These are phyloP conservation scores for Paramecium primaurelia DNA, from an alignment of 73 alveolate genomes.

Conservation along the genomic window DNA sequence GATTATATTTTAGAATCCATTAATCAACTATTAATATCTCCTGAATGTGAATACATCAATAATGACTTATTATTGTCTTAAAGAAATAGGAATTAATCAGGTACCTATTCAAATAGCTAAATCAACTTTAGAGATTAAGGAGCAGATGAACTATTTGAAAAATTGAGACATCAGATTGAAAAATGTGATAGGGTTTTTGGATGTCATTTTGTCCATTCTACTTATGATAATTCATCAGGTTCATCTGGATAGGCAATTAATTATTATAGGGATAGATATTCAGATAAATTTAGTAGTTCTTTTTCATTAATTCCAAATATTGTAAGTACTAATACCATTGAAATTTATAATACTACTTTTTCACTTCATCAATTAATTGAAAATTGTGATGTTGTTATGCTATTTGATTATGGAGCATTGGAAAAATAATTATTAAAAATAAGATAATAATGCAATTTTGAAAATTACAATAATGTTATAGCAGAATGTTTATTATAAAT, in stretches of 20 bases:
- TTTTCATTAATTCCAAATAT: not conserved
- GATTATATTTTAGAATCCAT: not conserved
- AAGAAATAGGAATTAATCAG: not conserved
- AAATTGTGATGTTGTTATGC: not conserved
- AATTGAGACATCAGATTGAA: not conserved
- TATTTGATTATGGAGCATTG: not conserved
- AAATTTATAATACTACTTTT: not conserved
- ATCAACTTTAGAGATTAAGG: not conserved
- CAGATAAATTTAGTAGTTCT: not conserved
- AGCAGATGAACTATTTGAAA: not conserved
- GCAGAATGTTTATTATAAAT: not conserved
- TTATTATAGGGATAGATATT: not conserved
- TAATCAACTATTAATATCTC: not conserved
- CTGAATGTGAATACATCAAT: not conserved
- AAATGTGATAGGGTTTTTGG: not conserved
- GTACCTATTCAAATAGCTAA: not conserved
- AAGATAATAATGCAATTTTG: not conserved
- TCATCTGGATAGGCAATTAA: not conserved
- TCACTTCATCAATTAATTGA: not conserved
- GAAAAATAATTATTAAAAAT: not conserved
- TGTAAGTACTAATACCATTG: not conserved
- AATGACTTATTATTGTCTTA: not conserved
- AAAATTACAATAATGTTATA: not conserved
- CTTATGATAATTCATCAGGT: not conserved
- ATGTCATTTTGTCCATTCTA: not conserved